Percentiles rank a stretch among this genome's conserved stretches.
These are phyloP conservation scores for Melanogaster broomeanus DNA, from an alignment of 768 basidiomycete species.

Conservation along the genomic window DNA sequence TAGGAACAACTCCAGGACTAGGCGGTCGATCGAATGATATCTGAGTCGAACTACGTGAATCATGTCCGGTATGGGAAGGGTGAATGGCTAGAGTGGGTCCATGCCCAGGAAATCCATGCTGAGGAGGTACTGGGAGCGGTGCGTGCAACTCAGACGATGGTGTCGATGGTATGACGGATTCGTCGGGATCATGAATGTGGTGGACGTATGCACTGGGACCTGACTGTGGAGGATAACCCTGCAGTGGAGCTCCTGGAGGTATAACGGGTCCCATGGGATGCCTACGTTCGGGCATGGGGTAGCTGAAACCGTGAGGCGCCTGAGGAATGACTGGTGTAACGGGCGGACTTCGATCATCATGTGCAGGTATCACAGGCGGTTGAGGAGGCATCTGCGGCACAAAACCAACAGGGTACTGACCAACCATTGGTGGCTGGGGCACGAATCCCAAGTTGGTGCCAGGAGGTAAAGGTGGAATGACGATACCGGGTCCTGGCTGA, in stretches of 20 bases:
- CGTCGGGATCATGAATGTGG: constrained; percentile 14
- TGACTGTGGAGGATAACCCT: neutral
- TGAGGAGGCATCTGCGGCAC: constrained; percentile 16
- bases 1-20: constrained; percentile 13
- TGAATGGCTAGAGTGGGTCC: constrained; percentile 12
- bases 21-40: constrained; percentile 15
- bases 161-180: constrained; percentile 20
- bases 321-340: constrained; percentile 29
- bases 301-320: constrained; percentile 10
- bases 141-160: constrained; percentile 16
- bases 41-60: constrained; percentile 27
- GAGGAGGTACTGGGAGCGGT: constrained; percentile 25
- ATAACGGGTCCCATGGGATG: constrained; percentile 33
- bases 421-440: constrained; percentile 16
- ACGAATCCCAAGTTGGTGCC: constrained; percentile 7
- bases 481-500: constrained; percentile 15
- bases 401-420: constrained; percentile 21
- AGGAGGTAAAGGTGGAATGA: constrained; percentile 26
- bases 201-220: constrained; percentile 8
- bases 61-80: constrained; percentile 7
- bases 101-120: constrained; percentile 1
- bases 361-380: constrained; percentile 26
- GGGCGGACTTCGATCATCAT: constrained; percentile 4
- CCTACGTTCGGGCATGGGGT: constrained; percentile 26
- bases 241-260: constrained; percentile 32